Evolutionary conservation across 306 rosid genomes (phyloP).

Genomic region (Prunus mira): DNA sequence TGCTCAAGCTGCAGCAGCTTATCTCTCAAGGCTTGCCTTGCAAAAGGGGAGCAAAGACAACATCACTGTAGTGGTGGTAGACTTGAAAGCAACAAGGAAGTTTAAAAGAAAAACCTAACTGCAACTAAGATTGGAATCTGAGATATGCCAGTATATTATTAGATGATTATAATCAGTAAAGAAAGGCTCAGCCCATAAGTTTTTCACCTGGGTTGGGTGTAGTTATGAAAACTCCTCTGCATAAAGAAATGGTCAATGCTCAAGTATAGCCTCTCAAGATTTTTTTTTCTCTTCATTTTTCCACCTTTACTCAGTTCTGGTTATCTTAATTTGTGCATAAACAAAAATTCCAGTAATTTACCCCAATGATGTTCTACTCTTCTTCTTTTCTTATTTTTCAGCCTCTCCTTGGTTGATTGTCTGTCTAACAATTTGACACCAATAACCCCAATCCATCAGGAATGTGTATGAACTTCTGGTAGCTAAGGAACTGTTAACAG

Average conservation of each 20-base stretch:
- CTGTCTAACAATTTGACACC: background rate
- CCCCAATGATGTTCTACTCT: background rate
- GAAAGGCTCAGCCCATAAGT: constrained; percentile 30
- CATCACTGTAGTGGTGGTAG: constrained; percentile 70
- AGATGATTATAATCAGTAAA: constrained; percentile 12
- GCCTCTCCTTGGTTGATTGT: background rate
- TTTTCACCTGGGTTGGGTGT: constrained; percentile 40
- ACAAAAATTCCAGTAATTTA: background rate
- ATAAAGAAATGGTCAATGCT: constrained; percentile 15
- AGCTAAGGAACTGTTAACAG: no score
- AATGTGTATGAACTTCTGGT: background rate
- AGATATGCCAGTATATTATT: constrained; percentile 16
- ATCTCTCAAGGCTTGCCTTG: constrained; percentile 64
- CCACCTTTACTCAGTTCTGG: background rate
- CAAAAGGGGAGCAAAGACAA: constrained; percentile 83
- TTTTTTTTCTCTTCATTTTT: background rate
- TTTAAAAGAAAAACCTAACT: constrained; percentile 44
- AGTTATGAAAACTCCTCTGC: no score
- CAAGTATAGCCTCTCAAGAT: background rate
- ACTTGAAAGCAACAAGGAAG: constrained; percentile 75
- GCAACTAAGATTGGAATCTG: background rate
- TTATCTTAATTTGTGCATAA: background rate
- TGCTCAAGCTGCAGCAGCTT: constrained; percentile 75
- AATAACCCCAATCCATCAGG: background rate
- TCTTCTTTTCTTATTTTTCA: no score